These are phyloP conservation scores for Apiospora phragmitis DNA, from an alignment of 2,329 filamentous ascomycete species.

Conservation along the genomic window DNA sequence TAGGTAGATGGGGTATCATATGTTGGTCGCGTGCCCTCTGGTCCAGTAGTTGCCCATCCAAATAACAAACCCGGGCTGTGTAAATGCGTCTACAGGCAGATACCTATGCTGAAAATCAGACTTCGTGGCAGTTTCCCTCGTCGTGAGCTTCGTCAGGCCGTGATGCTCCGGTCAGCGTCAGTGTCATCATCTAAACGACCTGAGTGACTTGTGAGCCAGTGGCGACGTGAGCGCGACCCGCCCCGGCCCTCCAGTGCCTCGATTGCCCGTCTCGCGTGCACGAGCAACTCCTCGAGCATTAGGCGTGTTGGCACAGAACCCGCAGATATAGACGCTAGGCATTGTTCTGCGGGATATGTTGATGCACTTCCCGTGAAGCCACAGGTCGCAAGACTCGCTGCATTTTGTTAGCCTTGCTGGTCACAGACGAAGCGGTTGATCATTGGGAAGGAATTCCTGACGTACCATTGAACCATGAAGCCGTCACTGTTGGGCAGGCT, in stretches of 20 bases:
- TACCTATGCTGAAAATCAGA: background rate
- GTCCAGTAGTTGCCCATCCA: background rate
- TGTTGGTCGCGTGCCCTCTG: conserved; percentile 19
- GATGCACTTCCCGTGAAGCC: conserved; percentile 64
- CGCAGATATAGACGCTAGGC: conserved; percentile 63
- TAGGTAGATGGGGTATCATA: conserved; percentile 29
- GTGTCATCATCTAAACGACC: conserved; percentile 41
- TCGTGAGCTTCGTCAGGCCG: background rate
- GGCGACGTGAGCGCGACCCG: conserved; percentile 37
- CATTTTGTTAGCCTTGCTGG: background rate
- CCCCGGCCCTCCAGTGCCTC: conserved; percentile 20
- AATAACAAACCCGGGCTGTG: background rate
- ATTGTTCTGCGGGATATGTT: conserved; percentile 58
- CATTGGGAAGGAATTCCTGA: conserved; percentile 14
- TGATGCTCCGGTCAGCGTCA: background rate
- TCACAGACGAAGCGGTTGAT: no score
- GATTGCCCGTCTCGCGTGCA: conserved; percentile 44
- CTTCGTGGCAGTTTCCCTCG: background rate
- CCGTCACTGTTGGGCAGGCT: conserved; percentile 43
- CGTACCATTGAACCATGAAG: conserved; percentile 66
- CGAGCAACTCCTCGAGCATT: background rate
- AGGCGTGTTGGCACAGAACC: conserved; percentile 62
- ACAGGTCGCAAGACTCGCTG: conserved; percentile 66
- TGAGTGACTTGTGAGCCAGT: conserved; percentile 46
- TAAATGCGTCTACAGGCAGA: background rate